These are phyloP conservation scores for Caloboletus inedulis DNA, from an alignment of 1,284 basidiomycete genomes.

Conservation along the genomic window DNA sequence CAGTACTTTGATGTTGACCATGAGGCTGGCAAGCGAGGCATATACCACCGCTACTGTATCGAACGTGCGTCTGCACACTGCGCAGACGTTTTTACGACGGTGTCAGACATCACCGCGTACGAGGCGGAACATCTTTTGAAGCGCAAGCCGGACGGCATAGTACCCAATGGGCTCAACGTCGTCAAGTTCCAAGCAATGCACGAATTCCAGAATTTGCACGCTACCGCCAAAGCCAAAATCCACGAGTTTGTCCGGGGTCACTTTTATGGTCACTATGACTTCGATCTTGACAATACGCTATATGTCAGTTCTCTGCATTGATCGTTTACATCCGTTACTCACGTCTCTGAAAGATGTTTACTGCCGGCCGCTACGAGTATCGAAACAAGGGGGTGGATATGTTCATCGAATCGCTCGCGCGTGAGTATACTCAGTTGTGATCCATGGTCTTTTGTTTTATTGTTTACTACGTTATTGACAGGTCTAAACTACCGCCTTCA, in stretches of 20 bases:
- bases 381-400: conserved; percentile 99
- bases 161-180: conserved; percentile 97
- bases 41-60: conserved; percentile 91
- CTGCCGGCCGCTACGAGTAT: conserved; percentile 98
- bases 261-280: conserved; percentile 97
- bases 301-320: conserved; percentile 55
- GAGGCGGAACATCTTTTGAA: conserved; percentile 96
- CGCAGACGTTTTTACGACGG: conserved; percentile 97
- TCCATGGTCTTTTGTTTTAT: background rate
- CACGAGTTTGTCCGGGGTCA: conserved; percentile 97
- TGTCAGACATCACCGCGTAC: conserved; percentile 97
- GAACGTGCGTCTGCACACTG: conserved; percentile 94
- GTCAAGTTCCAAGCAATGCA: conserved; percentile 95
- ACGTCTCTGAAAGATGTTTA: conserved; percentile 70
- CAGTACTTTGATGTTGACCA: conserved; percentile 99
- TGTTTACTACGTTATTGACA: conserved; percentile 27
- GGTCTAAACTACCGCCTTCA: conserved; percentile 86
- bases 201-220: conserved; percentile 96
- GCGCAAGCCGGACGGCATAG: conserved; percentile 96
- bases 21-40: conserved; percentile 97
- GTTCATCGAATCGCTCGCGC: conserved; percentile 96
- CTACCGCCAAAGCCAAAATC: conserved; percentile 92
- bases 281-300: conserved; percentile 93
- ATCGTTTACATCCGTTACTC: conserved; percentile 1
- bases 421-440: conserved; percentile 38